Percentiles rank a stretch among this genome's conserved stretches.
phyloP scores from a whole-genome alignment of 2,329 filamentous ascomycete genomes.

The Coniochaeta sp. region DNA sequence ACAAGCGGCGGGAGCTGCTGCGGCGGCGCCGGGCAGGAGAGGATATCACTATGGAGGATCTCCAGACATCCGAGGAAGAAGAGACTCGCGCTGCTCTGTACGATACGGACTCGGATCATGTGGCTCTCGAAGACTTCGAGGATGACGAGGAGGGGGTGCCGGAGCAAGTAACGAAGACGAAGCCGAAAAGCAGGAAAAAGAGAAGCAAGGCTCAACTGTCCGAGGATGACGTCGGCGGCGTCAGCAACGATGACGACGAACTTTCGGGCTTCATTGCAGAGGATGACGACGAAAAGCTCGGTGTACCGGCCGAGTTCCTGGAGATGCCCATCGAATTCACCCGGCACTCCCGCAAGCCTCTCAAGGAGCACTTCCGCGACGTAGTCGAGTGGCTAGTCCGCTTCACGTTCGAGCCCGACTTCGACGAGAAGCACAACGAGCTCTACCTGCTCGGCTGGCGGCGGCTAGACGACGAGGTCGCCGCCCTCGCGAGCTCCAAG shows the following conservation, averaged over 20 bases:
- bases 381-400: constrained; percentile 78
- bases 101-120: constrained; percentile 21
- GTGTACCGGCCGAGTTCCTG: constrained; percentile 40
- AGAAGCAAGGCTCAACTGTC: no score
- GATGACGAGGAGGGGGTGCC: constrained; percentile 22
- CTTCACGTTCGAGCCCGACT: constrained; percentile 67
- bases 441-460: constrained; percentile 63
- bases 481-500: constrained; percentile 61
- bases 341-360: constrained; percentile 55
- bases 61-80: constrained; percentile 8
- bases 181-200: constrained; percentile 30
- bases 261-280: constrained; percentile 64
- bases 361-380: constrained; percentile 66
- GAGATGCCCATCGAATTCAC: constrained; percentile 66
- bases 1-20: constrained; percentile 21
- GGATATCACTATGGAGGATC: constrained; percentile 13
- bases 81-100: constrained; percentile 16
- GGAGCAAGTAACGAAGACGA: background rate
- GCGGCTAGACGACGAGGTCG: constrained; percentile 66
- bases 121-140: constrained; percentile 22
- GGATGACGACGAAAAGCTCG: constrained; percentile 49
- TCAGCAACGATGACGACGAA: no score
- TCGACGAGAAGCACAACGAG: constrained; percentile 50
- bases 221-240: no score
- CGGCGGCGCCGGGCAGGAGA: constrained; percentile 21